Evolutionary conservation across 2,329 filamentous ascomycete species (phyloP), one percentile per base, ranked within the genome.

Genomic region (Biscogniauxia sp.): DNA sequence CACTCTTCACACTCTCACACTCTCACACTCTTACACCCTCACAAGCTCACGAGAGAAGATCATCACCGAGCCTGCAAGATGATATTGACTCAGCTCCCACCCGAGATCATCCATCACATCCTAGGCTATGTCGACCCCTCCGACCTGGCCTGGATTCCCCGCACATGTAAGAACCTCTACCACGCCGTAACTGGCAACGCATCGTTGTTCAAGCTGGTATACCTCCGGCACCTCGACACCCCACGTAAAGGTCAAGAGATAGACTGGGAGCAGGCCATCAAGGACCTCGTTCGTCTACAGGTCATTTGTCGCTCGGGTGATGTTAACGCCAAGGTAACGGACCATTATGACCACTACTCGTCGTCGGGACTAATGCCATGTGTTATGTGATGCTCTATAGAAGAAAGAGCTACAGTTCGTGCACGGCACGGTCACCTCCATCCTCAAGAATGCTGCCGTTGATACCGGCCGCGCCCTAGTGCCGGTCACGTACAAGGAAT

Each of bases 71-170:
- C 17, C 59, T 23, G 26, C 55, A 72, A 58, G 50, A 76, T 75
- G 73, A 61, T 67, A 58, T 56, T 80, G n/a, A 74, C 72, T 0
- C 70, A 76, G 51, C 80, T 89, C 20, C 86, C 87, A 8, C 78
- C 82, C 6, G 88, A 91, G 77, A 80, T 90, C 51, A 71, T 90
- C 25, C 84, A 88, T 68, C 77, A 82, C 68, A 84, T 91, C 64
- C 77, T 91, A 63, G 74, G 72, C 60, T 79, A 81, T 65, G 78
- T 89, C 45, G 74, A 82, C 26, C 84, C 86, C 1, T 72, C 74
- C 50, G 88, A 90, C 63, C 74, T 91, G 8, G 77, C 79, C 1
- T 70, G 74, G 7, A 70, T 90, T 52, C 78, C 80, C 45, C 74
- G 72, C 61, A 81, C 82, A 53, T 89, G 84, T 70, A 79, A 75